phyloP scores from a whole-genome alignment of 2,329 filamentous ascomycete genomes.

The Sphaerulina populicola region DNA sequence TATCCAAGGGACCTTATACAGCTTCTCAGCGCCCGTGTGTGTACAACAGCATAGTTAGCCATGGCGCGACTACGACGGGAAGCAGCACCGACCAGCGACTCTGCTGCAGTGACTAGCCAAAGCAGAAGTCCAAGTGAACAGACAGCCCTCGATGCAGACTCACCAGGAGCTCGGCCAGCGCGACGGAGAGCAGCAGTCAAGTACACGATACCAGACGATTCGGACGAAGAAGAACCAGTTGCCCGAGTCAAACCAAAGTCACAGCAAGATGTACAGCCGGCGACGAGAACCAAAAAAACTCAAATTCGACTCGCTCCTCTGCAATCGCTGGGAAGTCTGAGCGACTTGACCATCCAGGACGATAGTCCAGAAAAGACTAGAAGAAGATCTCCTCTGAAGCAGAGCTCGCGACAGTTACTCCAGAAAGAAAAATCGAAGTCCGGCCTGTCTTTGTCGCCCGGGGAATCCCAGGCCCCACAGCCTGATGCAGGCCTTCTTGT shows the following conservation, averaged over 20 bases:
- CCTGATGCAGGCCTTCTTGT: neutral
- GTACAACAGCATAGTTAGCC: neutral
- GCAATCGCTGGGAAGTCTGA: conserved; percentile 8
- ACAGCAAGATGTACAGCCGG: neutral
- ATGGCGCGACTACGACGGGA: neutral
- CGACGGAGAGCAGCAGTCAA: conserved; percentile 5
- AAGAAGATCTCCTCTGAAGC: conserved; percentile 1
- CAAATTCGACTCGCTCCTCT: conserved; percentile 19
- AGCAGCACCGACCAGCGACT: neutral
- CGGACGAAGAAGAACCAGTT: conserved; percentile 12
- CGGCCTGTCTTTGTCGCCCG: neutral
- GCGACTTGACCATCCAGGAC: conserved; percentile 6
- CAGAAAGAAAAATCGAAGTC: neutral
- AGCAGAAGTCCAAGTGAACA: neutral
- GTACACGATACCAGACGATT: conserved; percentile 13
- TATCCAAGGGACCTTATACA: too few relatives aligned
- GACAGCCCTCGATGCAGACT: neutral
- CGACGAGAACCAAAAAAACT: neutral
- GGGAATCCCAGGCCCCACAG: too few relatives aligned
- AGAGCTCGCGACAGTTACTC: conserved; percentile 1
- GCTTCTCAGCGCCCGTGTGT: neutral
- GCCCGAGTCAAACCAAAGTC: neutral
- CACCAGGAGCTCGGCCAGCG: neutral
- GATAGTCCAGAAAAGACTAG: conserved; percentile 10
- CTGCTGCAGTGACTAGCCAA: neutral